Conservation (phyloP, 1,139 yeast genomes). For the Candida freyschussii region DNA sequence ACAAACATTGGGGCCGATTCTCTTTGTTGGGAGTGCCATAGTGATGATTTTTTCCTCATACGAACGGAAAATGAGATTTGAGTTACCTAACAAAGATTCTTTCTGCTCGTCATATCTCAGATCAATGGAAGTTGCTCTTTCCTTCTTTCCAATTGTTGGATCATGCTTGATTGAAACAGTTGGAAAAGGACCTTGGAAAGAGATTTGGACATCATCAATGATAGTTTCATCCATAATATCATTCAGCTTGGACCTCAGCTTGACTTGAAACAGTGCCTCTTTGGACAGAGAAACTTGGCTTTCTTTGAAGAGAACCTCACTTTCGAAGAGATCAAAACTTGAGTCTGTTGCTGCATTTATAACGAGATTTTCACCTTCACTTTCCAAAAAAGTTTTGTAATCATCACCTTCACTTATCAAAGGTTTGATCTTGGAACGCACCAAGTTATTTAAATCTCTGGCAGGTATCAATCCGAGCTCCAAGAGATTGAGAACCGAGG, state of each 20-base stretch:
- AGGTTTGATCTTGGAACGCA: conserved; percentile 11
- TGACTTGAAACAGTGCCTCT: conserved; percentile 28
- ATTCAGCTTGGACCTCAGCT: conserved; percentile 26
- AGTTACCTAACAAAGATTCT: conserved; percentile 3
- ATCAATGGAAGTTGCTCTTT: neutral
- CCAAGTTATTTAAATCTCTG: conserved; percentile 6
- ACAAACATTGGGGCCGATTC: conserved; percentile 17
- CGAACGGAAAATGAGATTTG: conserved; percentile 16
- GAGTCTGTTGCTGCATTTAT: conserved; percentile 24
- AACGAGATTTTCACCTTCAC: conserved; percentile 10
- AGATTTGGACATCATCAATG: conserved; percentile 25
- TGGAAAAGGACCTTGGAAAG: conserved; percentile 19
- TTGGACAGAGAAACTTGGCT: conserved; percentile 24
- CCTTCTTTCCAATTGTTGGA: neutral
- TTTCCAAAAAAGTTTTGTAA: conserved; percentile 6
- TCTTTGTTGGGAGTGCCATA: conserved; percentile 14
- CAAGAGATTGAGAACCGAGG: conserved; percentile 28
- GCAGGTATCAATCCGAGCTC: conserved; percentile 23
- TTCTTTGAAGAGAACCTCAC: conserved; percentile 20
- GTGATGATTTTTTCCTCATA: conserved; percentile 14
- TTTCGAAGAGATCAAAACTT: conserved; percentile 22
- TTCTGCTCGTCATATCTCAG: conserved; percentile 7
- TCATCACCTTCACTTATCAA: conserved; percentile 1
- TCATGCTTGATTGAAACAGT: conserved; percentile 22
- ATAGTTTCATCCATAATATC: conserved; percentile 18